Base-by-base conservation (phyloP, 495 filamentous ascomycete genomes). In the Aspergillus carlsbadensis region DNA sequence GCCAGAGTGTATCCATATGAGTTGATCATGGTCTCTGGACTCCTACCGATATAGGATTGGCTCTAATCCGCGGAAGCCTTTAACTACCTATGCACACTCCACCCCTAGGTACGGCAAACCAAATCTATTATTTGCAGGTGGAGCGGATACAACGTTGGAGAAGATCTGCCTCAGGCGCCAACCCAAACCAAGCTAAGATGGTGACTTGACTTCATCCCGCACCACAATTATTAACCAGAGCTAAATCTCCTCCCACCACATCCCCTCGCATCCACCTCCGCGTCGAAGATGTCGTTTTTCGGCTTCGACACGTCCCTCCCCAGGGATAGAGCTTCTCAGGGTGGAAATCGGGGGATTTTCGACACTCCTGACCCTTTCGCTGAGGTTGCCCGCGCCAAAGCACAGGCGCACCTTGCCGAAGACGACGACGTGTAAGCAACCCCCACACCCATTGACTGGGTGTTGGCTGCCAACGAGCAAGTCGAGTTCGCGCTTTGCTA, bases 301-400 rank as follows among this genome's bases (percentile, higher is more conserved):
- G 90, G 91, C 58, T 92, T 93, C 72, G 85, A 93, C 66, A 73
- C 85, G 40, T 78, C 79, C 43, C 78, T 84, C 2, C 86, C 87
- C 31, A 78, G 78, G 63, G 84, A 87, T 69, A 80, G 78, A 44
- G 62, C 71, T 52, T 45, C 60, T 37, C 60, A 60, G 39, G 79
- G 81, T 53, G 87, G 90, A 57, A 62, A 76, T 31, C 77, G 81
- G 45, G 94, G 94, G 58, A 96, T 98, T 72, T 85, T 90, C 40
- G 86, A 92, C 68, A 80, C 85, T 46, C 84, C 86, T 52, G 90
- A 98, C 76, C 89, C 94, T 22, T 98, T 98, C 70, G 92, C 92
- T 59, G 85, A 87, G 37, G 82, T 96, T 43, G 84, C 87, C 48
- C 73, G 73, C 59, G 73, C 78, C 45, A 58, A 60, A 58, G 69